phyloP scores from a whole-genome alignment of 1,284 basidiomycete genomes.

The Vanrija humicola region DNA sequence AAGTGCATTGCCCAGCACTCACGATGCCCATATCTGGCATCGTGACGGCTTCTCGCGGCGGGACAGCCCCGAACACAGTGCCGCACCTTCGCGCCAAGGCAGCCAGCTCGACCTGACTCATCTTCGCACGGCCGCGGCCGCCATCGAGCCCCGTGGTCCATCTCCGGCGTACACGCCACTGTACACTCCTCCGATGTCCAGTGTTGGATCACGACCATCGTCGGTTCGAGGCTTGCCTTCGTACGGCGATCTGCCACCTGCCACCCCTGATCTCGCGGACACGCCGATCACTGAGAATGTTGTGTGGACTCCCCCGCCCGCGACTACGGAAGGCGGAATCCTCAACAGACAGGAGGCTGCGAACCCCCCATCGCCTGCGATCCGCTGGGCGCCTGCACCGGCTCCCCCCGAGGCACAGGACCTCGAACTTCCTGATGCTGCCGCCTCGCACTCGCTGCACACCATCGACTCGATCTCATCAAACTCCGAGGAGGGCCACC shows the following conservation, averaged over 20 bases:
- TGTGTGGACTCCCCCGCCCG: no score
- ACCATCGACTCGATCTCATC: neutral
- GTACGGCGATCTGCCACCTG: neutral
- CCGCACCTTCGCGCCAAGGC: neutral
- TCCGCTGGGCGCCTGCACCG: no score
- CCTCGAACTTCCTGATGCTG: neutral
- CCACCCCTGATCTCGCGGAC: neutral
- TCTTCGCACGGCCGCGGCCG: neutral
- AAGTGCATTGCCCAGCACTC: constrained; percentile 33
- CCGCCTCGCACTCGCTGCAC: neutral
- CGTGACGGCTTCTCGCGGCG: constrained; percentile 25
- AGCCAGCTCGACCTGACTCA: neutral
- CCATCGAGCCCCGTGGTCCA: constrained; percentile 34
- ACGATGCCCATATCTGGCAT: constrained; percentile 22
- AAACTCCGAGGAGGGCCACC: neutral
- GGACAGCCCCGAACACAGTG: constrained; percentile 1
- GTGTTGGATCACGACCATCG: neutral
- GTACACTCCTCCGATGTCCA: neutral
- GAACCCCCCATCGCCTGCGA: no score
- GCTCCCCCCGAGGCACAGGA: neutral
- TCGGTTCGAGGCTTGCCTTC: neutral
- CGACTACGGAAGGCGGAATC: no score
- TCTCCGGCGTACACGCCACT: constrained; percentile 46
- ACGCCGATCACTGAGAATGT: neutral
- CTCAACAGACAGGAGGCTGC: no score